Conservation (phyloP, 768 basidiomycete genomes). For the Mycena leptocephala region DNA sequence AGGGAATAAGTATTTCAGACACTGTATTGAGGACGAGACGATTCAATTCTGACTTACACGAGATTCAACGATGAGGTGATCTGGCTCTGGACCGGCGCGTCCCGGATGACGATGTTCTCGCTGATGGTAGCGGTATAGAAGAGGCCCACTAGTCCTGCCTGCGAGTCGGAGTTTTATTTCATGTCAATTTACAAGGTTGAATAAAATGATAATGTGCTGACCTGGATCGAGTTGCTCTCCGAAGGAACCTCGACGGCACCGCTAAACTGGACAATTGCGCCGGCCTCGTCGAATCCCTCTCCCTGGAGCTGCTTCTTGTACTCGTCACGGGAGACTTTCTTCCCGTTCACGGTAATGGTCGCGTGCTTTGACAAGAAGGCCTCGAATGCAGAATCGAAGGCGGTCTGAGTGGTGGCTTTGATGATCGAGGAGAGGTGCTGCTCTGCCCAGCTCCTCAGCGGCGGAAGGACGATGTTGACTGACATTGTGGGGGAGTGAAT, state of each 20-base stretch:
- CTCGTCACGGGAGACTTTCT: slow-evolving; percentile 52
- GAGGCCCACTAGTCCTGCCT: slow-evolving; percentile 49
- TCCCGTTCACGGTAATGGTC: slow-evolving; percentile 60
- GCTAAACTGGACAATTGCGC: slow-evolving; percentile 48
- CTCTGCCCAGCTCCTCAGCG: slow-evolving; percentile 61
- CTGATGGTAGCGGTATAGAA: slow-evolving; percentile 56
- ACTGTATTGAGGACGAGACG: background rate
- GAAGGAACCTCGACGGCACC: slow-evolving; percentile 48
- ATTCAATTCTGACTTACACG: slow-evolving; percentile 46
- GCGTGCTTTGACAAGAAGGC: slow-evolving; percentile 55
- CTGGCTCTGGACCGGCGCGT: slow-evolving; percentile 44
- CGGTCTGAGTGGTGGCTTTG: slow-evolving; percentile 52
- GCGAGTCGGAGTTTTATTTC: background rate
- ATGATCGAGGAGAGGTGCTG: slow-evolving; percentile 55
- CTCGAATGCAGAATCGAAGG: slow-evolving; percentile 58
- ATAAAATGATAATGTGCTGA: slow-evolving; percentile 12
- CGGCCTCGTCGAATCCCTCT: slow-evolving; percentile 46
- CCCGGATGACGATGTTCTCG: slow-evolving; percentile 51
- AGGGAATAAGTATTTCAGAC: background rate
- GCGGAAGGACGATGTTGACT: slow-evolving; percentile 26
- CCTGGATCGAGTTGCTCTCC: slow-evolving; percentile 31
- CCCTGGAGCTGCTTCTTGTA: slow-evolving; percentile 57
- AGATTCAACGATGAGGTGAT: slow-evolving; percentile 55
- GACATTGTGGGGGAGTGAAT: background rate
- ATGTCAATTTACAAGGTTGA: background rate